Conservation (phyloP, 257 asterid genomes). For the Solanum lignicaule region DNA sequence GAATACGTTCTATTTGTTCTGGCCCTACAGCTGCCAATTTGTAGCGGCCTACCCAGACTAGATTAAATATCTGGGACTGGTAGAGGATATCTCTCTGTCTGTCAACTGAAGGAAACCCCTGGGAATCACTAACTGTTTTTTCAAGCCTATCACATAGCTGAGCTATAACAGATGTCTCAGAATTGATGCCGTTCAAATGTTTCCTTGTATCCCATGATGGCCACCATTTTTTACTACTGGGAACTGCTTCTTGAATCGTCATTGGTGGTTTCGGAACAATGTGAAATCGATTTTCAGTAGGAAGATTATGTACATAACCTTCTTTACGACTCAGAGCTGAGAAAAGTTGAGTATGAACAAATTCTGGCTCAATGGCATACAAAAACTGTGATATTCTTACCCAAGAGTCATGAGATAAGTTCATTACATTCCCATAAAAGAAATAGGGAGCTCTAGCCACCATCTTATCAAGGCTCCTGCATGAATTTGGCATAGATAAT, state of each 20-base stretch:
- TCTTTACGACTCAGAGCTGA: conserved; percentile 69
- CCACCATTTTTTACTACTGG: conserved; percentile 57
- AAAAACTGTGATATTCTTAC: conserved; percentile 60
- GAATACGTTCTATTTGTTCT: conserved; percentile 56
- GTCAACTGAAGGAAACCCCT: conserved; percentile 38
- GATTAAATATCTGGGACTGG: conserved; percentile 44
- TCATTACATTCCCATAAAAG: conserved; percentile 49
- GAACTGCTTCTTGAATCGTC: conserved; percentile 62
- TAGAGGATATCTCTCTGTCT: conserved; percentile 43
- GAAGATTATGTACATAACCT: conserved; percentile 87
- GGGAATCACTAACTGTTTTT: conserved; percentile 29
- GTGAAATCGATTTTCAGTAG: conserved; percentile 49
- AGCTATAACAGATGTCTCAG: conserved; percentile 29
- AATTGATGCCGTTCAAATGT: conserved; percentile 35
- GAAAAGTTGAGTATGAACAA: conserved; percentile 31
- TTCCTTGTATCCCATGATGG: conserved; percentile 85
- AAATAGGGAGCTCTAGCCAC: conserved; percentile 75
- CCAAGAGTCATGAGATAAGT: conserved; percentile 54
- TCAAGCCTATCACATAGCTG: conserved; percentile 52
- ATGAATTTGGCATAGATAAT: conserved; percentile 28
- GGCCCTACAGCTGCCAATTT: conserved; percentile 48
- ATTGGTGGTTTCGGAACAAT: conserved; percentile 56
- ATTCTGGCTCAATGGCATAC: conserved; percentile 66
- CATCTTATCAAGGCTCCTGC: conserved; percentile 29
- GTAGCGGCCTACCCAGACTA: conserved; percentile 56